Percentiles rank a stretch among this genome's conserved stretches.
Conservation (phyloP, 2,329 filamentous ascomycete species). For the Verticillium longisporum region DNA sequence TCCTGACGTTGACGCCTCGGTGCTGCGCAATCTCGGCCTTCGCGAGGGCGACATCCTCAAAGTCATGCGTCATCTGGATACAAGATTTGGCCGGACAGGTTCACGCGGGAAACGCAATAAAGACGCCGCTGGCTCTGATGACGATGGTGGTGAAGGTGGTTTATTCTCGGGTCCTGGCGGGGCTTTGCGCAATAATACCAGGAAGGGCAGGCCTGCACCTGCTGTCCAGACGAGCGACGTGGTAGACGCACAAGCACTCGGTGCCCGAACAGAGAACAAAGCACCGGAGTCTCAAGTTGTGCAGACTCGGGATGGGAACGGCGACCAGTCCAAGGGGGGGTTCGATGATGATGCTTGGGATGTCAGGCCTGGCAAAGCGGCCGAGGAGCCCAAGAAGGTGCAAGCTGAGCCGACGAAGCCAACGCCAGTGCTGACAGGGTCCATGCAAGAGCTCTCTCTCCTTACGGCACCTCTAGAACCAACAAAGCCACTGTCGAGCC, state of each 20-base stretch:
- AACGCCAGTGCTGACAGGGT: constrained; percentile 53
- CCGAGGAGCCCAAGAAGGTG: constrained; percentile 19
- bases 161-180: constrained; percentile 94
- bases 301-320: background rate
- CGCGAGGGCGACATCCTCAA: constrained; percentile 96
- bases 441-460: constrained; percentile 53
- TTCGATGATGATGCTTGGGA: constrained; percentile 99
- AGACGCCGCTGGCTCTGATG: constrained; percentile 52
- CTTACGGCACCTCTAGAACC: constrained; percentile 47
- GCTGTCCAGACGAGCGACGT: constrained; percentile 79
- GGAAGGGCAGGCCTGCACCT: constrained; percentile 83
- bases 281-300: constrained; percentile 10
- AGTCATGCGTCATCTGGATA: constrained; percentile 83
- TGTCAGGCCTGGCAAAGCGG: constrained; percentile 72
- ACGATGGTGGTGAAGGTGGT: constrained; percentile 51
- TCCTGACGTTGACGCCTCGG: constrained; percentile 77
- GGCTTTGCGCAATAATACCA: constrained; percentile 84
- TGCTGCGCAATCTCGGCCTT: constrained; percentile 81
- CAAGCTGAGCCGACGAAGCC: constrained; percentile 27
- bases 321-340: constrained; percentile 29
- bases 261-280: constrained; percentile 46
- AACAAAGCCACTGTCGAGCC: constrained; percentile 30
- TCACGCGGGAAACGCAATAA: constrained; percentile 41
- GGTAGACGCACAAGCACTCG: constrained; percentile 82
- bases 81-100: constrained; percentile 60